A percentile compares a stretch with the other conserved stretches of the same genome.
Evolutionary conservation across 139 green algal species (phyloP).

Genomic region (Chlamydomonas eustigma): DNA sequence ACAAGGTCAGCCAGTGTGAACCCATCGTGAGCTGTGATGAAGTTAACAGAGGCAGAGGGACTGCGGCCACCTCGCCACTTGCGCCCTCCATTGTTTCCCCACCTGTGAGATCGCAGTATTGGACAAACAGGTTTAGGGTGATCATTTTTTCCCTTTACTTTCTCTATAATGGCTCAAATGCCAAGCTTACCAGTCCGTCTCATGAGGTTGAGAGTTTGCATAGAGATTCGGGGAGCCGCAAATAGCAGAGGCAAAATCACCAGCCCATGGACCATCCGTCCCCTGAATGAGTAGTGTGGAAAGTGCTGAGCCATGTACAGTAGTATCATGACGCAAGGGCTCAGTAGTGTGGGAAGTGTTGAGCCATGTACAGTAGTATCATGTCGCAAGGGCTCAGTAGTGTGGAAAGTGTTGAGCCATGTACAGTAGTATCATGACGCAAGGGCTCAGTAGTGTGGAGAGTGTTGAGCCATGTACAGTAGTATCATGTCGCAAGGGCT

Average conservation of each 20-base stretch:
- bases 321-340: too few relatives aligned
- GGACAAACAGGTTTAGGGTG: too few relatives aligned
- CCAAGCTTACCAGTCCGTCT: constrained; percentile 51
- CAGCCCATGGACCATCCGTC: constrained; percentile 76
- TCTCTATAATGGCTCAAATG: too few relatives aligned
- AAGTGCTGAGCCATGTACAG: too few relatives aligned
- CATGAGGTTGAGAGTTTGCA: constrained; percentile 31
- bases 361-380: too few relatives aligned
- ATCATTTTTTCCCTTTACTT: not conserved
- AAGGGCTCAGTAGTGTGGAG: too few relatives aligned
- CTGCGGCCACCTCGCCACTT: constrained; percentile 69
- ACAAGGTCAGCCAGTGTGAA: constrained; percentile 93
- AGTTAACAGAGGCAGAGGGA: constrained; percentile 88
- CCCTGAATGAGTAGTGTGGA: constrained; percentile 82
- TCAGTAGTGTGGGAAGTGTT: too few relatives aligned
- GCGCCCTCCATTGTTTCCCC: constrained; percentile 70
- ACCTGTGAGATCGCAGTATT: constrained; percentile 45
- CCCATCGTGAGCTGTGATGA: constrained; percentile 95
- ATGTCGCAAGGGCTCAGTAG: too few relatives aligned
- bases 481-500: too few relatives aligned
- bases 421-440: too few relatives aligned
- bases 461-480: too few relatives aligned
- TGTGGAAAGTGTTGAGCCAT: too few relatives aligned
- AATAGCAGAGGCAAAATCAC: constrained; percentile 72
- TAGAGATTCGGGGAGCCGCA: constrained; percentile 83